Evolutionary conservation across 2,329 filamentous ascomycete species (phyloP).

Genomic region (Fusarium bactridioides): DNA sequence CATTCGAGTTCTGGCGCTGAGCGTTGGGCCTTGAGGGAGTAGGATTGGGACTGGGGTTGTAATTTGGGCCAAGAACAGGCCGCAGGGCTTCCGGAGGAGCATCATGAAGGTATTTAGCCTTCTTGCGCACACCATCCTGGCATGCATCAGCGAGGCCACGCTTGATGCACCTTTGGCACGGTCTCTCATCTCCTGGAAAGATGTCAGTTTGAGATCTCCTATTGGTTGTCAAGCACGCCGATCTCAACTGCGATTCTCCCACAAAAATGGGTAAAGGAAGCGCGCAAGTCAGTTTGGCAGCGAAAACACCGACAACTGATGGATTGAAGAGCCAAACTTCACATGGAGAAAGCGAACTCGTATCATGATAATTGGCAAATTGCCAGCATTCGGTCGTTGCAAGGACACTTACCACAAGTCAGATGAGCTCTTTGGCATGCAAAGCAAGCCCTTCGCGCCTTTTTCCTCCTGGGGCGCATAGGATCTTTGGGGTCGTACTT

Average conservation of each 20-base stretch:
- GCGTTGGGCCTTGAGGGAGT: slow-evolving; percentile 55
- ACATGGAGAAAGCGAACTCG: slow-evolving; percentile 6
- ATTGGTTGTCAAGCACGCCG: neutral
- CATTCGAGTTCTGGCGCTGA: slow-evolving; percentile 57
- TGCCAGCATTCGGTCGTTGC: neutral
- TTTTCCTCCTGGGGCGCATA: slow-evolving; percentile 87
- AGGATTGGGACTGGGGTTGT: slow-evolving; percentile 64
- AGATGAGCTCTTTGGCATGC: slow-evolving; percentile 97
- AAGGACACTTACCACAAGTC: slow-evolving; percentile 85
- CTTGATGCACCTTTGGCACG: slow-evolving; percentile 93
- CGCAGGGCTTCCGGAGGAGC: slow-evolving; percentile 88
- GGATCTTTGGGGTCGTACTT: slow-evolving; percentile 89
- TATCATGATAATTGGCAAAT: neutral
- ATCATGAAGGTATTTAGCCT: slow-evolving; percentile 98
- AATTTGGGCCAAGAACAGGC: slow-evolving; percentile 79
- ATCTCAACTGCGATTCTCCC: neutral
- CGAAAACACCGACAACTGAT: neutral
- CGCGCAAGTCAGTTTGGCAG: neutral
- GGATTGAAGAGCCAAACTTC: slow-evolving; percentile 19
- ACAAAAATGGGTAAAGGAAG: neutral
- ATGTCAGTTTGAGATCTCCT: slow-evolving; percentile 27
- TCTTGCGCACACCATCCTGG: slow-evolving; percentile 96
- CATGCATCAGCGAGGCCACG: slow-evolving; percentile 89
- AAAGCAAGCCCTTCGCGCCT: slow-evolving; percentile 93
- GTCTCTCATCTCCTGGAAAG: slow-evolving; percentile 84